Percentiles rank a stretch among this genome's conserved stretches.
Conservation (phyloP, 331 rosid genomes). For the Ulmus americana region DNA sequence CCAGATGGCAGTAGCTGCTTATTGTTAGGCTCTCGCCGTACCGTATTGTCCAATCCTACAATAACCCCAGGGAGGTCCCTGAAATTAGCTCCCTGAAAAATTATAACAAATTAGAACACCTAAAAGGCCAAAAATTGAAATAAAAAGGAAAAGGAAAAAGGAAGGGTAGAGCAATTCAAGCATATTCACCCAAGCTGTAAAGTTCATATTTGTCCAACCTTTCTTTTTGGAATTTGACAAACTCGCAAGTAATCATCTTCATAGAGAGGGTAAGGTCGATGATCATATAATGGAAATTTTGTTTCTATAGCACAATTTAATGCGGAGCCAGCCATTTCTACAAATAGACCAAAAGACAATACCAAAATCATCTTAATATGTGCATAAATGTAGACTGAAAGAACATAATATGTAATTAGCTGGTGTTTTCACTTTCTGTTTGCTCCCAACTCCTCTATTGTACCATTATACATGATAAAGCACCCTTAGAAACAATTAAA, state of each 20-base stretch:
- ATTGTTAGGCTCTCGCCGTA: conserved; percentile 42
- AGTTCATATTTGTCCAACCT: conserved; percentile 41
- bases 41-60: conserved; percentile 83
- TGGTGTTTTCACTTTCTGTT: background rate
- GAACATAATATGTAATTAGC: background rate
- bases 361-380: background rate
- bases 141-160: background rate
- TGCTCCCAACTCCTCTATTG: background rate
- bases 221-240: conserved; percentile 89
- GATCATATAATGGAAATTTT: conserved; percentile 50
- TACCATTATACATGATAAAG: background rate
- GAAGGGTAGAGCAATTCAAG: background rate
- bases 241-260: conserved; percentile 75
- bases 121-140: conserved; percentile 15
- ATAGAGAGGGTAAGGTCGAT: conserved; percentile 40
- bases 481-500: background rate
- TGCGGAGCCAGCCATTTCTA: conserved; percentile 69
- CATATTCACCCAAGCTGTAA: conserved; percentile 7
- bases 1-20: conserved; percentile 62
- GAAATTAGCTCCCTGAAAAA: conserved; percentile 83
- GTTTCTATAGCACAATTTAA: conserved; percentile 22
- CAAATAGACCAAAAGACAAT: conserved; percentile 15
- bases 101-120: conserved; percentile 22
- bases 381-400: background rate
- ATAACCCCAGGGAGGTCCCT: conserved; percentile 84